Conservation (phyloP, 441 rosid species). For the Adansonia madagascariensis region DNA sequence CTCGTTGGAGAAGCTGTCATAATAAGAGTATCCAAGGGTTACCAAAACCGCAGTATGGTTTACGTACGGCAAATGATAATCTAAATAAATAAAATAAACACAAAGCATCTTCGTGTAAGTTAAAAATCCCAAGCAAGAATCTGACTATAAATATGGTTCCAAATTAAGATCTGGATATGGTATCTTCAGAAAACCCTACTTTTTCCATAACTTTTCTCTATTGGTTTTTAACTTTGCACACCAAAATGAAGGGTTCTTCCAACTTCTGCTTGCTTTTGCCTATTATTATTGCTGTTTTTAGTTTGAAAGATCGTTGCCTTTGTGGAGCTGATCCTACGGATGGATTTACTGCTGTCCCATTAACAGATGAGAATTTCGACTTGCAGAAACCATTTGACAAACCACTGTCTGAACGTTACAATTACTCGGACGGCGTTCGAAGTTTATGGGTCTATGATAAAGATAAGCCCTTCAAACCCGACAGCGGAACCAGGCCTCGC, state of each 20-base stretch:
- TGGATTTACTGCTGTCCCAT: constrained; percentile 39
- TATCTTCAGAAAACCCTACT: not conserved
- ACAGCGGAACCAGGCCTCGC: constrained; percentile 44
- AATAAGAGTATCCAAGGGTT: not conserved
- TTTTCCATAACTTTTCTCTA: not conserved
- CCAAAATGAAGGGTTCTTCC: not conserved
- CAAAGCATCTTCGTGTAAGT: not conserved
- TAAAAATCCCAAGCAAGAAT: not conserved
- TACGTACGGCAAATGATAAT: constrained; percentile 3
- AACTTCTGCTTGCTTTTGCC: not conserved
- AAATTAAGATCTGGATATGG: not conserved
- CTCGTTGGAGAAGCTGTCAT: constrained; percentile 16
- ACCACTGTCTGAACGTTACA: constrained; percentile 39
- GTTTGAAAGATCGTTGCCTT: not conserved
- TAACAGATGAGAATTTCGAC: constrained; percentile 37
- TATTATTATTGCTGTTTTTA: not conserved
- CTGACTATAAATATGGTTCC: constrained; percentile 20
- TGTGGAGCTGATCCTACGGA: constrained; percentile 39
- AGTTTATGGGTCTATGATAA: constrained; percentile 44
- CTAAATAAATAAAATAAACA: not conserved
- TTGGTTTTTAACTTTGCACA: not conserved
- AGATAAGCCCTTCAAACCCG: constrained; percentile 45
- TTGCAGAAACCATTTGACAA: constrained; percentile 44
- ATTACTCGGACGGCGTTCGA: constrained; percentile 35
- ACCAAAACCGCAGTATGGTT: not conserved